phyloP scores from a whole-genome alignment of 768 basidiomycete species.

The Sarcodon sp. region DNA sequence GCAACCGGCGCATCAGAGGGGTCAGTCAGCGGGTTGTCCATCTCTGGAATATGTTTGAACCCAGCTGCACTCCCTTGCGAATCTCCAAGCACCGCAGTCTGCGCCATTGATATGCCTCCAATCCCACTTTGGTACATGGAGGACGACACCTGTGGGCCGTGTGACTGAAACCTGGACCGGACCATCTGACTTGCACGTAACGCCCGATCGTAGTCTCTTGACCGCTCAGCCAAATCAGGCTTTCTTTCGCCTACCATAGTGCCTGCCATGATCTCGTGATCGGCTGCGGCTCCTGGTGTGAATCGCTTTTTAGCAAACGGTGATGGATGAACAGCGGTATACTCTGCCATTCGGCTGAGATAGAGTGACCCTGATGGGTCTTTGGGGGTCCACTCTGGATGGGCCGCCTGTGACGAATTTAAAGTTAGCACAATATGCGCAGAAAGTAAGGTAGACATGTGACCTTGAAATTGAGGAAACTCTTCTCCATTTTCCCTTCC shows the following conservation, averaged over 20 bases:
- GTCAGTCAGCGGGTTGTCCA: conserved; percentile 1
- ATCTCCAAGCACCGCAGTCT: conserved; percentile 65
- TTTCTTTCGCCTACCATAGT: not conserved
- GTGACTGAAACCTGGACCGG: conserved; percentile 3
- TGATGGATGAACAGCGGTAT: conserved; percentile 31
- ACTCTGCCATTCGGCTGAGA: conserved; percentile 70
- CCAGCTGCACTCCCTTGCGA: conserved; percentile 45
- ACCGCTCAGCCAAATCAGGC: conserved; percentile 29
- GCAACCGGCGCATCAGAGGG: conserved; percentile 3
- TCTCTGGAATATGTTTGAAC: not conserved
- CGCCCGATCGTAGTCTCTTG: conserved; percentile 68
- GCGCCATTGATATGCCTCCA: conserved; percentile 41
- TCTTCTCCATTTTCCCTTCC: conserved; percentile 99
- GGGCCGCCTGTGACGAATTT: conserved; percentile 46
- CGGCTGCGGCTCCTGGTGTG: not conserved
- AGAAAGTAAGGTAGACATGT: conserved; percentile 1
- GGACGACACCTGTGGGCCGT: conserved; percentile 24
- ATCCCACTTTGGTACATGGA: conserved; percentile 23
- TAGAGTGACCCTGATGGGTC: conserved; percentile 89
- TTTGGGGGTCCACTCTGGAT: conserved; percentile 90
- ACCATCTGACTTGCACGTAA: conserved; percentile 52
- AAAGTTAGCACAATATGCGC: not conserved
- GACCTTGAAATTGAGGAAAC: conserved; percentile 87
- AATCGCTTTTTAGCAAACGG: conserved; percentile 2
- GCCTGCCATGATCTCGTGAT: conserved; percentile 2